Conservation (phyloP, 306 rosid genomes). For the Begonia masoniana region DNA sequence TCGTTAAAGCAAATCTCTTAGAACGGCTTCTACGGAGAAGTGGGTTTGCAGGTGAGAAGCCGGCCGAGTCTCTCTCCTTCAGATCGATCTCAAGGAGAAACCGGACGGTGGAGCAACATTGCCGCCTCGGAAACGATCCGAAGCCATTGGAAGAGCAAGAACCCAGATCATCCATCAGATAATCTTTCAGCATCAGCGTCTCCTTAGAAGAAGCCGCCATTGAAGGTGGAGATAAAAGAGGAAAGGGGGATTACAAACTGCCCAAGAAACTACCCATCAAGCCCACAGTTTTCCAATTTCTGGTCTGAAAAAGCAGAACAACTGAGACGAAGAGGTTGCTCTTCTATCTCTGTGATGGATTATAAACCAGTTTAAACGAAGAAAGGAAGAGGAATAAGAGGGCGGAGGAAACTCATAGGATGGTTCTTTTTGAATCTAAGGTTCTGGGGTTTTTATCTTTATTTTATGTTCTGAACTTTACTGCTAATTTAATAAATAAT, state of each 20-base stretch:
- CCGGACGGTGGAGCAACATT: slow-evolving; percentile 50
- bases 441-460: neutral
- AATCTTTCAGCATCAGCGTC: slow-evolving; percentile 51
- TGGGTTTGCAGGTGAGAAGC: neutral
- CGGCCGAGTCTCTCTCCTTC: slow-evolving; percentile 11
- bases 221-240: no score
- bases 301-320: neutral
- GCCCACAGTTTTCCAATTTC: no score
- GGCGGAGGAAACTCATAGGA: neutral
- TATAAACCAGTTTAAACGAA: no score
- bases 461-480: slow-evolving; percentile 7
- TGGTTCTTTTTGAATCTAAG: slow-evolving; percentile 10
- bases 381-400: slow-evolving; percentile 16
- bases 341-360: no score
- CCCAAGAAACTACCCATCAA: no score
- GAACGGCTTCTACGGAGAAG: slow-evolving; percentile 9
- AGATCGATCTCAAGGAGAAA: slow-evolving; percentile 40
- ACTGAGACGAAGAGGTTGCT: no score
- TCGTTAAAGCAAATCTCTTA: slow-evolving; percentile 14
- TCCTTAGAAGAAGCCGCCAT: no score
- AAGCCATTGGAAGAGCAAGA: slow-evolving; percentile 78
- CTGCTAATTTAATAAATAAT: neutral
- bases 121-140: slow-evolving; percentile 63
- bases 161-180: slow-evolving; percentile 50
- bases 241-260: no score